Base-by-base conservation (phyloP, 140 eudicot genomes). In the Anethum foeniculum region DNA sequence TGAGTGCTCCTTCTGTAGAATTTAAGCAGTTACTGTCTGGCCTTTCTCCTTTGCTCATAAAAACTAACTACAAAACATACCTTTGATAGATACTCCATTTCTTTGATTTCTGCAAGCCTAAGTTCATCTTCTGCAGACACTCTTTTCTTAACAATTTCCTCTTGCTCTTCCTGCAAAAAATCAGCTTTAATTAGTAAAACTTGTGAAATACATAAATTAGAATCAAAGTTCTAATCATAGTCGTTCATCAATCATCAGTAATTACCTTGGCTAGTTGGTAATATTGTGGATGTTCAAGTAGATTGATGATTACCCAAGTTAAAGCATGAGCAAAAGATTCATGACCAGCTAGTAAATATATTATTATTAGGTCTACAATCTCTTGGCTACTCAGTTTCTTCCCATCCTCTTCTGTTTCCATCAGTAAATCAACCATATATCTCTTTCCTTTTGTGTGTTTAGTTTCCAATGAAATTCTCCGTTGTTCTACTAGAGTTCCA, bases 321-420 rank as follows among this genome's bases (percentile, higher is more conserved):
- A 90, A 79, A 32, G 83, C 79, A 77, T 93, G 97, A n/a, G 93
- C 98, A n/a, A 96, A 91, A 79, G 98, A 91, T 87, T 93, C 98
- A 81, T 93, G 98, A 51, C 98, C 98, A 5, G 96, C 97, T 47
- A 90, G 92, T 71, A 92, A 80, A 85, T 92, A 94, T 96, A 94
- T 94, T 27, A 94, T 89, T 71, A 94, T 75, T 14, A 90, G 76
- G 85, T 94, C 98, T 1, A 94, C 93, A 73, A 94, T 94, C 78
- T 94, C 98, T 74, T 90, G 93, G 47, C 89, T 97, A 7, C 75
- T 86, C 80, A 94, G 83, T 79, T 73, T 92, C 64, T 83, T 88
- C 1, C 98, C 97, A 2, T 90, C 85, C 30, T 92, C 96, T 71
- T 79, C 69, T 46, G 83, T 88, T 27, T 94, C 93, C 80, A 94